Conservation (phyloP, 1,284 basidiomycete genomes). For the Wallemia hederae region DNA sequence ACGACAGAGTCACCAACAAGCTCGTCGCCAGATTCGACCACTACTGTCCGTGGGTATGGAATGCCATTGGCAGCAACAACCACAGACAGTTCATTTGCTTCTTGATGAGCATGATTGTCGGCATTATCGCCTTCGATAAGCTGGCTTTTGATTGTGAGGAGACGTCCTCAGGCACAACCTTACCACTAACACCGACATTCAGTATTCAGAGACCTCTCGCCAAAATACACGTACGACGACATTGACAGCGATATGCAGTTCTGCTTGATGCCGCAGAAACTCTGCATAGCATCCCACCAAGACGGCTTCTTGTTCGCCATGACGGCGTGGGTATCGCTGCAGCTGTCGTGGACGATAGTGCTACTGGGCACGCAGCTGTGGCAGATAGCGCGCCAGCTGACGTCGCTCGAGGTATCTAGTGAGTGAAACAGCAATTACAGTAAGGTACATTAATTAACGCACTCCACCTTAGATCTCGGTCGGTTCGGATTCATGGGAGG, state of each 20-base stretch:
- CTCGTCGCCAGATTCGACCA: conserved; percentile 76
- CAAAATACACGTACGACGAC: conserved; percentile 17
- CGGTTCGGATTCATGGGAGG: conserved; percentile 94
- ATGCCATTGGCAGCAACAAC: conserved; percentile 72
- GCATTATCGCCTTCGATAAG: conserved; percentile 50
- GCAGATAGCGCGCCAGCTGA: conserved; percentile 83
- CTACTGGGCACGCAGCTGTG: conserved; percentile 61
- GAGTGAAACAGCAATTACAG: too few species aligned
- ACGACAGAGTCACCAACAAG: conserved; percentile 69
- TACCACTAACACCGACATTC: background rate
- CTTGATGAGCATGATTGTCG: conserved; percentile 49
- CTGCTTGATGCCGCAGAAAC: conserved; percentile 34
- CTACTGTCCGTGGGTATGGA: conserved; percentile 99
- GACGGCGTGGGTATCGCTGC: conserved; percentile 55
- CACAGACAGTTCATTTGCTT: conserved; percentile 86
- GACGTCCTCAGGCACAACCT: background rate
- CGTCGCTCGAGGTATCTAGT: conserved; percentile 71
- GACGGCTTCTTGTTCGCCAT: conserved; percentile 65
- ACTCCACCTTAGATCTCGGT: conserved; percentile 28
- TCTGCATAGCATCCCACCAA: conserved; percentile 32
- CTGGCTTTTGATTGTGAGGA: conserved; percentile 47
- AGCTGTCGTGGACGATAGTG: conserved; percentile 72
- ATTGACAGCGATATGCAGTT: conserved; percentile 20
- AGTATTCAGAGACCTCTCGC: conserved; percentile 17
- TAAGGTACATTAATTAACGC: too few species aligned